Base-by-base conservation (phyloP, 2,329 filamentous ascomycete species). In the Colletotrichum sp. region DNA sequence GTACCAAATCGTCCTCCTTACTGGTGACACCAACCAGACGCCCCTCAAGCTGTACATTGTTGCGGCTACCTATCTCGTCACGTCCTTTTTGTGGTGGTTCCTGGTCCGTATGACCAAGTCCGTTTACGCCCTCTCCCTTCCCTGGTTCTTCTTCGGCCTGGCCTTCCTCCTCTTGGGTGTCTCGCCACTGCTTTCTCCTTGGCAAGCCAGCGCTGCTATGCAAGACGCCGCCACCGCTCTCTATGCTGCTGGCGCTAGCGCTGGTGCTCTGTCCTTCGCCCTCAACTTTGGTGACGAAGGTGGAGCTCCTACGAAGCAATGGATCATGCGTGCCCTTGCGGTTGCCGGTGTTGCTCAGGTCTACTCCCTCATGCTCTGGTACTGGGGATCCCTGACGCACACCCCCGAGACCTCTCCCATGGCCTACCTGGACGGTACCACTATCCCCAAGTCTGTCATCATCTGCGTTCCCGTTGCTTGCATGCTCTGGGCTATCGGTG, bases 261-360 rank as follows among this genome's bases (percentile, higher is more conserved):
- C 90, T 55, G 92, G 92, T 15, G 91, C 90, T 1, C 86, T 94
- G 73, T 93, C 91, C 85, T 94, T 94, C 79, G 89, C 92, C 3
- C 87, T 93, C 66, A 94, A 94, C 82, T 93, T 93, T 79, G 92
- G 92, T 72, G 90, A 91, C 78, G 91, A 93, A 84, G 90, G 89
- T 57, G 91, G 91, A 63, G 88, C 90, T 5, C 91, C 92, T 8
- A 89, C 93, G 58, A 92, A 90, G 80, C 87, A 90, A 43, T 93
- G 92, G 92, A 91, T 92, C n/a, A 92, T 91, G 83, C 89, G 92
- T 72, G 92, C 92, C 18, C 92, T 92, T 79, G 82, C 91, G 15
- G 92, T 94, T 67, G 91, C 93, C 81, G 92, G 92, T 57, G 92
- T 91, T 8, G 92, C 93, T 79, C 92, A 94, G 80, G 85, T 92